Evolutionary conservation across 352 stramenopile genomes (phyloP), one percentile per base, ranked within the genome.

Genomic region (Phytopythium kandeliae): DNA sequence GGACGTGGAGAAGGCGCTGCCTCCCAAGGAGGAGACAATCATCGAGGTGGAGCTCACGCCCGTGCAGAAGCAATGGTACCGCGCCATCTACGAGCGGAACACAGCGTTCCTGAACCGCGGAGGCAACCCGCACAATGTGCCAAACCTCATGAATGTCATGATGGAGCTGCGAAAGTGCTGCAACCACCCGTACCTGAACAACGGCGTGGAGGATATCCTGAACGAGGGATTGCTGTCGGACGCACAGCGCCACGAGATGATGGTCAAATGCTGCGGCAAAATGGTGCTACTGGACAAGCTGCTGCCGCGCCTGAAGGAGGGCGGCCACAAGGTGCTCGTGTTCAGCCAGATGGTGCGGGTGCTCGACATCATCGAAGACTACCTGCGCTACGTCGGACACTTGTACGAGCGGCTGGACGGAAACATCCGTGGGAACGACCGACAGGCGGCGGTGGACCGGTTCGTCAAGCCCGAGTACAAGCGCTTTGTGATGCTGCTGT

Each of bases 271-370:
- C 55, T 99, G 94, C 37, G 98, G 97, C n/a, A 99, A 99, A 71
- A 95, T 99, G 63, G 95, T 99, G 53, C 61, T 99, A 24, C 81
- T 99, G 22, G 97, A 99, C 71, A 99, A 99, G 66, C 70, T 99
- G 13, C 71, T 99, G 13, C 96, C 96, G 15, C 88, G 95, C 12
- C 71, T 99, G 22, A 97, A 98, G 59, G 81, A 92, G 46, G 95
- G 97, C 49, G 96, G 96, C 3, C 97, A 99, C 66, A 95, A 97
- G 34, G 93, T 99, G 26, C 79, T 99, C 15, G 93, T 99, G 21
- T 99, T 99, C 67, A 98, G 89, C 47, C 98, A 99, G 74, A 96
- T 97, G 84, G 97, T 98, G 42, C 96, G 96, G 34, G 98, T 99
- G 66, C 73, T 99, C 44, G 96, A 99, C 67, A 97, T 99, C 31